phyloP scores from a whole-genome alignment of 73 alveolate genomes.

The Tetrahymena borealis region DNA sequence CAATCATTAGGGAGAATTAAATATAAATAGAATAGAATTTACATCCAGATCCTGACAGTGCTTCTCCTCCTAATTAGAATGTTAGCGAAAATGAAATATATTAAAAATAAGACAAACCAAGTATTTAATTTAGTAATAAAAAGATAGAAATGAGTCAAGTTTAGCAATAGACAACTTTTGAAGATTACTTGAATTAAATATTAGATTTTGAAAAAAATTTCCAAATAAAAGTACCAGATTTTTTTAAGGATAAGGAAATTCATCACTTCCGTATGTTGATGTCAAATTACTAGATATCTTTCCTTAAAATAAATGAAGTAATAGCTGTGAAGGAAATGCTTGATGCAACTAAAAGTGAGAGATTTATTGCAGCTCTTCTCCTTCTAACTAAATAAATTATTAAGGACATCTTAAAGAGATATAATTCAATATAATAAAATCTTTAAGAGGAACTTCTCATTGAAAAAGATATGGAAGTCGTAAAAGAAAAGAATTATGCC shows the following conservation, averaged over 20 bases:
- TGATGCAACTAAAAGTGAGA: neutral
- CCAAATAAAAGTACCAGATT: neutral
- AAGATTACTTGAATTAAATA: neutral
- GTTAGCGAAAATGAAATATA: neutral
- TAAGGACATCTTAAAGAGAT: neutral
- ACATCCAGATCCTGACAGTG: neutral
- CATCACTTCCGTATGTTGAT: neutral
- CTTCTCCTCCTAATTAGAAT: neutral
- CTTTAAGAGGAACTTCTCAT: neutral
- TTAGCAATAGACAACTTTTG: neutral
- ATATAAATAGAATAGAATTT: neutral
- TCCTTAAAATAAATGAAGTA: neutral
- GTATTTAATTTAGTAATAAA: neutral
- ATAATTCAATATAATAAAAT: neutral
- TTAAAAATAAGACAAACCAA: neutral
- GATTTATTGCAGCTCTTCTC: neutral
- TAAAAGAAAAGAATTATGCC: neutral
- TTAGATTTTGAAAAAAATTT: neutral
- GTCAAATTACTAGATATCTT: neutral
- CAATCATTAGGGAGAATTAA: neutral
- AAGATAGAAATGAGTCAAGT: neutral
- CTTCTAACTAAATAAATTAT: neutral
- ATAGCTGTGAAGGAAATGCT: neutral
- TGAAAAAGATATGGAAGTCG: neutral
- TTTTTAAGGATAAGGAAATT: neutral